These are phyloP conservation scores for Calonectria fujianensis DNA, from an alignment of 2,329 filamentous ascomycete genomes.

Conservation along the genomic window DNA sequence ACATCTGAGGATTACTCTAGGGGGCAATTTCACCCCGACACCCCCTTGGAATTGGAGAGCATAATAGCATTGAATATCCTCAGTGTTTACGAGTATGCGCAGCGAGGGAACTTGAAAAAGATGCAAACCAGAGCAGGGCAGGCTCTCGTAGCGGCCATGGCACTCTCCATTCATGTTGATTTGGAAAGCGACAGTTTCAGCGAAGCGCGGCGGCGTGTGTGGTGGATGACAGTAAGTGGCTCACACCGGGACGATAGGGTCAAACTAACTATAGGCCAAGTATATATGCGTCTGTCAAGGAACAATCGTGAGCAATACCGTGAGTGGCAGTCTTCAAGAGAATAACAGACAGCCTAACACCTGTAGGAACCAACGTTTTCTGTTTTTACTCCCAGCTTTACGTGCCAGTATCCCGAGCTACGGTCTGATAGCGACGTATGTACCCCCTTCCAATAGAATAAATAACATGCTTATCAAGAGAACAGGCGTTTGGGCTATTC, in stretches of 20 bases:
- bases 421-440: slow-evolving; percentile 4
- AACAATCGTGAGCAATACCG: slow-evolving; percentile 14
- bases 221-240: slow-evolving; percentile 10
- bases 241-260: accelerated
- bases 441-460: accelerated
- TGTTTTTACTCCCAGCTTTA: slow-evolving; percentile 14
- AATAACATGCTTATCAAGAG: neutral
- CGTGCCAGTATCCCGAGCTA: neutral
- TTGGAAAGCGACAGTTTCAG: neutral
- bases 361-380: slow-evolving; percentile 10
- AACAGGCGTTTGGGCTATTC: neutral
- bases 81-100: slow-evolving; percentile 18
- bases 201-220: slow-evolving; percentile 4
- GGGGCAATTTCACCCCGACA: neutral
- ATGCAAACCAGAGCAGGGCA: slow-evolving; percentile 14
- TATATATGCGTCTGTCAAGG: slow-evolving; percentile 22
- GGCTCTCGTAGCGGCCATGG: neutral
- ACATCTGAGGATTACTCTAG: neutral
- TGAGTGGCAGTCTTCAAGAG: neutral
- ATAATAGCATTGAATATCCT: slow-evolving; percentile 18
- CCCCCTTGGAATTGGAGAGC: slow-evolving; percentile 6
- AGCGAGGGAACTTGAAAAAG: slow-evolving; percentile 16
- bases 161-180: neutral
- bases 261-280: neutral
- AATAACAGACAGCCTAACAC: neutral